Percentiles rank a stretch among this genome's conserved stretches.
These are phyloP conservation scores for Lepiota brunneoincarnata DNA, from an alignment of 768 basidiomycete genomes.

Conservation along the genomic window DNA sequence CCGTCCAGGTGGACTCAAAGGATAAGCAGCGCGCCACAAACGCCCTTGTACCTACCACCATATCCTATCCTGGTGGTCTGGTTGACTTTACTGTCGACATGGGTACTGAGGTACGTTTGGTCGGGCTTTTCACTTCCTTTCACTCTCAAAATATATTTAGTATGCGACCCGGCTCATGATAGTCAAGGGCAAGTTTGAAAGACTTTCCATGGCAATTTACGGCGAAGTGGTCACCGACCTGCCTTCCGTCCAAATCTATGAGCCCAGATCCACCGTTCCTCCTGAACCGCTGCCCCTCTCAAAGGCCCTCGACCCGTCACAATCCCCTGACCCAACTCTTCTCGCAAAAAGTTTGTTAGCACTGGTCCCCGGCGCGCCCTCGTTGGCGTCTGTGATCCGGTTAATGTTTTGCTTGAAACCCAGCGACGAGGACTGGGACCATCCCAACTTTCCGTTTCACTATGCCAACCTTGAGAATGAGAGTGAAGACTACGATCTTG, in stretches of 20 bases:
- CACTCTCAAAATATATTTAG: slow-evolving; percentile 28
- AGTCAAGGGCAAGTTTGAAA: slow-evolving; percentile 70
- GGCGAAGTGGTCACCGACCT: slow-evolving; percentile 53
- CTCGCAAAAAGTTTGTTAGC: slow-evolving; percentile 62
- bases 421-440: slow-evolving; percentile 76
- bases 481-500: slow-evolving; percentile 53
- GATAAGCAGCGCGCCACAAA: slow-evolving; percentile 66
- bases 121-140: neutral
- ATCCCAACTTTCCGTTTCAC: slow-evolving; percentile 68
- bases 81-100: slow-evolving; percentile 68
- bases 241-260: slow-evolving; percentile 34
- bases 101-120: slow-evolving; percentile 56
- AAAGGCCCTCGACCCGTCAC: slow-evolving; percentile 57
- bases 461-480: slow-evolving; percentile 58
- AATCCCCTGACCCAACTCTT: slow-evolving; percentile 52
- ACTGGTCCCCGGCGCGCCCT: slow-evolving; percentile 60
- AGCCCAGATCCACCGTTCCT: slow-evolving; percentile 36
- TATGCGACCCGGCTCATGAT: slow-evolving; percentile 79
- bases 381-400: slow-evolving; percentile 61
- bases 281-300: slow-evolving; percentile 40
- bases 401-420: slow-evolving; percentile 82
- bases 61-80: slow-evolving; percentile 70
- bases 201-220: slow-evolving; percentile 63
- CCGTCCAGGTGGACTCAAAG: slow-evolving; percentile 44
- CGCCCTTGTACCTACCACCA: slow-evolving; percentile 65